A percentile compares a stretch with the other conserved stretches of the same genome.
phyloP scores from a whole-genome alignment of 2,329 filamentous ascomycete genomes.

The Penicillium sp. region DNA sequence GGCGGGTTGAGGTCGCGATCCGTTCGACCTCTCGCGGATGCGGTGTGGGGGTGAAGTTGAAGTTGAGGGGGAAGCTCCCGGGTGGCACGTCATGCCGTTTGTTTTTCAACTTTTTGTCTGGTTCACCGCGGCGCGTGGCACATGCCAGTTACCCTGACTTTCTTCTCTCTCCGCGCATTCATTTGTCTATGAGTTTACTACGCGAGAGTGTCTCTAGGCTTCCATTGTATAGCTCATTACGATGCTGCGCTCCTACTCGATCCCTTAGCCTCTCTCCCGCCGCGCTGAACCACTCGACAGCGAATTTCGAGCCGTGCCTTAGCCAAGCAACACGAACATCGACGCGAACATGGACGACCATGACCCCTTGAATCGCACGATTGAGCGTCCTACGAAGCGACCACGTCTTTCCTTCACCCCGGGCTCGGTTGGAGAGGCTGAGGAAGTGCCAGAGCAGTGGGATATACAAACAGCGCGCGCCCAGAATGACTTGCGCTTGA shows the following conservation, averaged over 20 bases:
- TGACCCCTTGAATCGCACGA: slow-evolving; percentile 20
- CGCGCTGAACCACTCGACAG: not conserved
- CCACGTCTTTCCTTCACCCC: slow-evolving; percentile 55
- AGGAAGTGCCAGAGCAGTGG: slow-evolving; percentile 46
- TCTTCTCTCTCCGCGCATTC: not conserved
- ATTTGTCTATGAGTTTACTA: not conserved
- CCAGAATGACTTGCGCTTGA: slow-evolving; percentile 73
- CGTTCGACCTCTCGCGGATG: slow-evolving; percentile 32
- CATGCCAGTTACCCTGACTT: slow-evolving; percentile 6
- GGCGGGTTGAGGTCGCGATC: slow-evolving; percentile 30
- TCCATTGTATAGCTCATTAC: not conserved
- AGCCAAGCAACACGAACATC: not conserved
- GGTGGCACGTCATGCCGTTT: slow-evolving; percentile 41
- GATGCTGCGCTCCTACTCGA: not conserved
- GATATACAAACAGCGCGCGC: slow-evolving; percentile 68
- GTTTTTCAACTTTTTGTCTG: slow-evolving; percentile 28
- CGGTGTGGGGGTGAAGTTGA: slow-evolving; percentile 24
- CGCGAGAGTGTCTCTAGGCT: not conserved
- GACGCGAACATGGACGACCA: slow-evolving; percentile 11
- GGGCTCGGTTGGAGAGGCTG: slow-evolving; percentile 31
- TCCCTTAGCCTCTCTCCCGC: not conserved
- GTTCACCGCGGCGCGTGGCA: slow-evolving; percentile 29
- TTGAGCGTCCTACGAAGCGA: slow-evolving; percentile 60
- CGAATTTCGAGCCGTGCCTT: not conserved
- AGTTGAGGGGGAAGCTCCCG: slow-evolving; percentile 24